Evolutionary conservation across 2,329 filamentous ascomycete genomes (phyloP).

Genomic region (Elsinoe australis): DNA sequence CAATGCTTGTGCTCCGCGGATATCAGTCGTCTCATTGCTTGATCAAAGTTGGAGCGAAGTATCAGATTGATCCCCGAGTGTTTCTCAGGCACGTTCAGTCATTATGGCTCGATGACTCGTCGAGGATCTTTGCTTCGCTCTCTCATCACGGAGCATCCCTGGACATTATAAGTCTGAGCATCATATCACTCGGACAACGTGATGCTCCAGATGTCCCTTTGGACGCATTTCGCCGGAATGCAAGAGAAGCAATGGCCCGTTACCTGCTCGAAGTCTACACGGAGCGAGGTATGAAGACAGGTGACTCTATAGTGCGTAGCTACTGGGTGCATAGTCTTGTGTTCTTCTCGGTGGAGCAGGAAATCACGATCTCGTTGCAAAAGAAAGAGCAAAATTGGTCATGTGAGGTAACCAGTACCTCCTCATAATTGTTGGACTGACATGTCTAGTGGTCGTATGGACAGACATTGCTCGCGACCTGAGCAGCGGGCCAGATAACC

Average conservation of each 20-base stretch:
- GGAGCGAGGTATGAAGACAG: not conserved
- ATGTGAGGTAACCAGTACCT: not conserved
- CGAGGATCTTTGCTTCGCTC: not conserved
- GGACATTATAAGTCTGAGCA: not conserved
- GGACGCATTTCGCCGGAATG: not conserved
- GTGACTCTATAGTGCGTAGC: not conserved
- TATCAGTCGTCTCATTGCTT: not conserved
- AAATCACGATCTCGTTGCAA: not conserved
- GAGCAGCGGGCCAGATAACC: not conserved
- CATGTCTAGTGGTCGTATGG: not conserved
- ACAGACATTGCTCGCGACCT: not conserved
- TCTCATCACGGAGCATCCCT: not conserved
- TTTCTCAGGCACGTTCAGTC: not conserved
- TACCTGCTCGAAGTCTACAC: not conserved
- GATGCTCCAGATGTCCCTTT: not conserved
- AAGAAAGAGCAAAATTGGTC: not conserved
- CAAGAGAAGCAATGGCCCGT: not conserved
- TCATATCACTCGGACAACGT: not conserved
- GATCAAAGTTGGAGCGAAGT: not conserved
- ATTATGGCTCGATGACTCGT: not conserved
- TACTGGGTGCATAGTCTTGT: not conserved
- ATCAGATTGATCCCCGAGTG: not conserved
- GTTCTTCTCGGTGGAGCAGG: constrained; percentile 5
- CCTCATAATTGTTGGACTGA: not conserved
- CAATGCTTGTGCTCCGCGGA: not conserved